These are phyloP conservation scores for Trypanosoma congolense DNA, from an alignment of 208 protist genomes.

Conservation along the genomic window DNA sequence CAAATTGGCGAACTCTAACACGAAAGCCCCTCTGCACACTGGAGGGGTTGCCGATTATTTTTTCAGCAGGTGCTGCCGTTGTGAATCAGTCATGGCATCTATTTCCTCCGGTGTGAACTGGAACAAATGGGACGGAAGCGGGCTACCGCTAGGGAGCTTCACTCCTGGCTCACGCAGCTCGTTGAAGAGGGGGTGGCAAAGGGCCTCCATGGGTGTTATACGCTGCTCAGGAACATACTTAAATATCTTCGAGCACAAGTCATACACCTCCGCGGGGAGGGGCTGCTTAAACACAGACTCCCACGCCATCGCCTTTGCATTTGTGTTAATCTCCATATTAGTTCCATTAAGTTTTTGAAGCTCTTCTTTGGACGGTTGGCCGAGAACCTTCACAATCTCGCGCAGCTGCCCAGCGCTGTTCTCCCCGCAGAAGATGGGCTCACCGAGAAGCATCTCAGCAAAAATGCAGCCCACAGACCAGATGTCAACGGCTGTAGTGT, in stretches of 20 bases:
- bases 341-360: conserved; percentile 62
- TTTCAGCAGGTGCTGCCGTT: conserved; percentile 42
- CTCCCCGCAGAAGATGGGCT: conserved; percentile 99
- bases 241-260: conserved; percentile 92
- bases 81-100: conserved; percentile 52
- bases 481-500: conserved; percentile 99
- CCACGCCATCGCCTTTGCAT: conserved; percentile 55
- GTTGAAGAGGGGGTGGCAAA: conserved; percentile 98
- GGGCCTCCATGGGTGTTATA: conserved; percentile 81
- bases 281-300: conserved; percentile 48
- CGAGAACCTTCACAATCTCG: conserved; percentile 96
- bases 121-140: conserved; percentile 65
- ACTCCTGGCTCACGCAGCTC: conserved; percentile 86
- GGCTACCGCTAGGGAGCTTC: conserved; percentile 68
- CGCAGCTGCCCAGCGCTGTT: conserved; percentile 98
- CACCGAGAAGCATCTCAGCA: conserved; percentile 98
- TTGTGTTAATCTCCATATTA: conserved; percentile 37
- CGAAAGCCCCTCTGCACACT: not conserved
- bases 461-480: conserved; percentile 99
- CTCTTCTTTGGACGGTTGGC: conserved; percentile 84
- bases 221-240: conserved; percentile 92
- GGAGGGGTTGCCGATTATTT: conserved; percentile 3
- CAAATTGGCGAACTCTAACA: not conserved
- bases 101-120: conserved; percentile 60
- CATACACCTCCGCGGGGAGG: conserved; percentile 76